Evolutionary conservation across 2,329 filamentous ascomycete species (phyloP).

Genomic region (Laburnicola sp.): DNA sequence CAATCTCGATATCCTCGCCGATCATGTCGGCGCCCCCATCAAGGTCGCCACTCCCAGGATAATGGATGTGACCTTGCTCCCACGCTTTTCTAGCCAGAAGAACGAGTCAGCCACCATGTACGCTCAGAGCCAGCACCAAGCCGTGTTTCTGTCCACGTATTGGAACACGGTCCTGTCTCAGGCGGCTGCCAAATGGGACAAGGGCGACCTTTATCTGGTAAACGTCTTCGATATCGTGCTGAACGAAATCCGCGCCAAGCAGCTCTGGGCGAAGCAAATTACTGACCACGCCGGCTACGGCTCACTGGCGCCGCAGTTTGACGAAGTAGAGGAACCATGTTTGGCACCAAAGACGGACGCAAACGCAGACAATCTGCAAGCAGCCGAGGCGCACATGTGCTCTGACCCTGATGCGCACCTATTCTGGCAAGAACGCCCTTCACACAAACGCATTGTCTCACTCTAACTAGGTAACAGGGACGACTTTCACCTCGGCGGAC

Average conservation of each 20-base stretch:
- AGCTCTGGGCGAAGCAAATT: constrained; percentile 36
- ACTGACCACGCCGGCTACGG: constrained; percentile 39
- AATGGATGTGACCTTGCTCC: constrained; percentile 43
- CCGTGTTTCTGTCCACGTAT: constrained; percentile 38
- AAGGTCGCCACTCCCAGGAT: constrained; percentile 38
- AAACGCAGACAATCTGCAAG: constrained; percentile 25
- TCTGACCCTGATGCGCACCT: constrained; percentile 35
- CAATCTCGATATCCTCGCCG: constrained; percentile 39
- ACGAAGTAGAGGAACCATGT: constrained; percentile 41
- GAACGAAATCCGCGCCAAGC: constrained; percentile 39
- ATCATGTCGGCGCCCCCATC: constrained; percentile 26
- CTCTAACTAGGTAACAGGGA: constrained; percentile 39
- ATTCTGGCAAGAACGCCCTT: constrained; percentile 37
- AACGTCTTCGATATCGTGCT: constrained; percentile 40
- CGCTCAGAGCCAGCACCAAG: constrained; percentile 38
- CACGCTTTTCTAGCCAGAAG: constrained; percentile 33
- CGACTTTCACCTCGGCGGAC: constrained; percentile 38
- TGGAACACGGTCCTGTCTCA: constrained; percentile 42
- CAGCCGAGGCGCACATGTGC: constrained; percentile 36
- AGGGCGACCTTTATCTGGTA: constrained; percentile 39
- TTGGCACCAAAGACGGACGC: constrained; percentile 22
- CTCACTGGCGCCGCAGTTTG: constrained; percentile 37
- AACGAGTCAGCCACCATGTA: constrained; percentile 29
- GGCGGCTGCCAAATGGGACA: constrained; percentile 33
- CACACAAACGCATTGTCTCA: constrained; percentile 39